Base-by-base conservation (phyloP, 306 rosid species). In the Carpinus fangiana region DNA sequence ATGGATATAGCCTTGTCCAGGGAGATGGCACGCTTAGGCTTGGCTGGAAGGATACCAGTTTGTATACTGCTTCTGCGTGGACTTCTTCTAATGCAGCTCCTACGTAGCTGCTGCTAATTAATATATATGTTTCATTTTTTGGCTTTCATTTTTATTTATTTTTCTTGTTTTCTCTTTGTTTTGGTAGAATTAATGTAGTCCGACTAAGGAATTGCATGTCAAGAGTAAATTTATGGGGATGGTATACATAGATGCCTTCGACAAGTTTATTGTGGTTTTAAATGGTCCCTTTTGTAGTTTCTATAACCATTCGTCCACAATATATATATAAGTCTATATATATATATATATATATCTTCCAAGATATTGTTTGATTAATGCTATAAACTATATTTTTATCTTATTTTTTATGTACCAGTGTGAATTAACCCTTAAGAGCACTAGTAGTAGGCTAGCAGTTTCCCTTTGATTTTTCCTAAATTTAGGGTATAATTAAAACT, bases 61-160 rank as follows among this genome's bases (percentile, higher is more conserved):
- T 94, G 83, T 94, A 94, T 64, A 89, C 94, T 47, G 95, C 94
- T 86, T 94, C 98, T 80, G 84, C 97, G 41, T 94, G 98, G 98
- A 94, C 98, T 21, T 89, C 53, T 75, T 53, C 21, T 52, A 36
- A 20, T 52, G 34, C 34, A 31, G 31, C 72, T 86, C 45, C 86
- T 56, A 80, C 78, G 59, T 76, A 80, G 84, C 13, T 62, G 61
- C 26, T 62, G 61, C 26, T 31, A 34, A 16, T 34, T 13, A 14
- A 14, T 31, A 45, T 31, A 2, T 26, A 13, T 14, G 46, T 34
- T 23, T 74, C 34, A 31, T 38, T 20, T 47, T 16, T 28, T 48
- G 16, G 59, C 18, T 60, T 78, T 55, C 14, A 2, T 50, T 47
- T 2, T 47, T 34, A 31, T 31, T 31, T 31, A 31, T 31, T 31